Evolutionary conservation across 2,329 filamentous ascomycete species (phyloP).

Genomic region (Cladophialophora carrionii): DNA sequence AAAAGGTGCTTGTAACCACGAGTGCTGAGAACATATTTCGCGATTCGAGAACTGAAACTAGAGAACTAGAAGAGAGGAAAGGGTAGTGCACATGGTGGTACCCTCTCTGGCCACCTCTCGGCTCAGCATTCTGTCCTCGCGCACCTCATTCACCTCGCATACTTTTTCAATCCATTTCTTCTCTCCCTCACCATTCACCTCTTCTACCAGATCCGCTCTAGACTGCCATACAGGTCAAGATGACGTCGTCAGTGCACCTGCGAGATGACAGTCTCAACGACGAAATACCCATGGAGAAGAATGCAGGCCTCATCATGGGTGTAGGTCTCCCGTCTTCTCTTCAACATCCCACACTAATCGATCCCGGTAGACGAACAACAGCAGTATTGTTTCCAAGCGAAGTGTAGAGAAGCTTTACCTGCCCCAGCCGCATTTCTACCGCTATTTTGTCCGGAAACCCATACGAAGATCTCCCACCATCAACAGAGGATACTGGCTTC

Average conservation of each 20-base stretch:
- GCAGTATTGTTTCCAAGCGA: conserved; percentile 88
- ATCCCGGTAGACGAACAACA: conserved; percentile 74
- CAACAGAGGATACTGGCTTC: conserved; percentile 85
- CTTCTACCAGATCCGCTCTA: background rate
- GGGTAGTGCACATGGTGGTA: background rate
- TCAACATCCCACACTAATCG: conserved; percentile 11
- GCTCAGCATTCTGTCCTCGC: background rate
- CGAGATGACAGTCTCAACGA: conserved; percentile 22
- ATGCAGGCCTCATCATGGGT: conserved; percentile 59
- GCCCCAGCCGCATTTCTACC: conserved; percentile 79
- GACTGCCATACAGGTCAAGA: conserved; percentile 11
- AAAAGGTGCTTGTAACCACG: background rate
- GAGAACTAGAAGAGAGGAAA: background rate
- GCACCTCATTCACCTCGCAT: background rate
- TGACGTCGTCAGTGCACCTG: conserved; percentile 25
- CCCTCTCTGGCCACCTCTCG: background rate
- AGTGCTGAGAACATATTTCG: background rate
- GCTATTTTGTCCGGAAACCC: conserved; percentile 83
- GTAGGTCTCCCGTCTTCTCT: conserved; percentile 44
- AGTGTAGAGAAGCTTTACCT: conserved; percentile 91
- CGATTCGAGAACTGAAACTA: background rate
- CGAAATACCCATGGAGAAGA: conserved; percentile 42
- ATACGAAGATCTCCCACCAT: conserved; percentile 83
- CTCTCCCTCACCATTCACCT: background rate
- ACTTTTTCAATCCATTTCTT: background rate